These are phyloP conservation scores for Neurospora africana DNA, from an alignment of 495 filamentous ascomycete species.

Conservation along the genomic window DNA sequence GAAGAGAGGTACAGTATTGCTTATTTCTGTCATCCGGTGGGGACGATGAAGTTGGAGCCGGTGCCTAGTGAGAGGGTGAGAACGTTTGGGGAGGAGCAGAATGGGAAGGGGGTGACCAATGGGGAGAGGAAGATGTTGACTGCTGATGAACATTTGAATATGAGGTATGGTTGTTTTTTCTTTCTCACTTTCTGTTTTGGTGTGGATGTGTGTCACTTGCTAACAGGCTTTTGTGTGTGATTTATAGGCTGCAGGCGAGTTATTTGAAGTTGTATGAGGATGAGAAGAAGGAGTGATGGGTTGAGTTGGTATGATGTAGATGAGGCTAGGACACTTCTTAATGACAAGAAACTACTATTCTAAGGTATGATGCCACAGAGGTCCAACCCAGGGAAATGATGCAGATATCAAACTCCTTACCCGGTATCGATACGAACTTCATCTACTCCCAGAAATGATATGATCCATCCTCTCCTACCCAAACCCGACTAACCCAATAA, in stretches of 20 bases:
- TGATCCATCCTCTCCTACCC: neutral
- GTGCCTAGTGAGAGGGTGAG: constrained; percentile 58
- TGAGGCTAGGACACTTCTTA: neutral
- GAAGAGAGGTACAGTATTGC: constrained; percentile 66
- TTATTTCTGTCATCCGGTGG: constrained; percentile 83
- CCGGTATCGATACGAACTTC: neutral
- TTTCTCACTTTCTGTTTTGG: neutral
- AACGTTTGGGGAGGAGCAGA: constrained; percentile 7
- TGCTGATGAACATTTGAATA: constrained; percentile 71
- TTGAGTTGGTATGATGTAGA: neutral
- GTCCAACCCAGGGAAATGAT: neutral
- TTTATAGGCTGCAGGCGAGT: constrained; percentile 53
- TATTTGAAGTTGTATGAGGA: constrained; percentile 46
- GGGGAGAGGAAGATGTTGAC: constrained; percentile 55
- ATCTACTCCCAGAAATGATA: neutral
- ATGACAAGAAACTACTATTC: neutral
- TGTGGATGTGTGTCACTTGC: neutral
- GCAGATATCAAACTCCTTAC: neutral
- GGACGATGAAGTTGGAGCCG: constrained; percentile 54
- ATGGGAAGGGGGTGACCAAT: constrained; percentile 24
- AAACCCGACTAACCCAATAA: neutral
- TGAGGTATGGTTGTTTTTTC: constrained; percentile 19
- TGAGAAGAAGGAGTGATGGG: constrained; percentile 22
- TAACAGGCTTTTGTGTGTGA: neutral
- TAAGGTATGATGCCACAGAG: too few relatives aligned